Evolutionary conservation across 257 asterid species (phyloP).

Genomic region (Ligustrum vulgare): DNA sequence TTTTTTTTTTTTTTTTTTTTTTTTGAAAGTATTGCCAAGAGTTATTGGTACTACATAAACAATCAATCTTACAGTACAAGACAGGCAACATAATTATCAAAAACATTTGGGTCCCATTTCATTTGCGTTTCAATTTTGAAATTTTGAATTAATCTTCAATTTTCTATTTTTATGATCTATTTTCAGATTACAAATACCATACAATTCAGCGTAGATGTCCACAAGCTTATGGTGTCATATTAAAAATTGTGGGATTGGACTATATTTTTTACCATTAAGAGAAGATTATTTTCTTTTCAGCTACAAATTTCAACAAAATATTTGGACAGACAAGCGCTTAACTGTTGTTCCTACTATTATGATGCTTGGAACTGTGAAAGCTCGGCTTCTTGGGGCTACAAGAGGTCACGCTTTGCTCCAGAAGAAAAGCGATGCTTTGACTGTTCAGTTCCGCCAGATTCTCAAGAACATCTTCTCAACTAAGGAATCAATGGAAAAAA

Average conservation of each 20-base stretch:
- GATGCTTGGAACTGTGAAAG: not conserved
- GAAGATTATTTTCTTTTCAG: not conserved
- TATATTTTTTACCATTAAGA: not conserved
- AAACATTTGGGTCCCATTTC: too few species aligned
- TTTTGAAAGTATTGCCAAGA: too few species aligned
- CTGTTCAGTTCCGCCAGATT: not conserved
- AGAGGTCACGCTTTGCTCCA: slow-evolving; percentile 2
- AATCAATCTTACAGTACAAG: too few species aligned
- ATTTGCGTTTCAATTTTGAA: too few species aligned
- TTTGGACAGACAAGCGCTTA: slow-evolving; percentile 3
- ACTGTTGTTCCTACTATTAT: not conserved
- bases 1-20: too few species aligned
- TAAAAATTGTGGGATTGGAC: not conserved
- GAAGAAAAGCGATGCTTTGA: slow-evolving; percentile 4
- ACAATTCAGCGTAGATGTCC: not conserved
- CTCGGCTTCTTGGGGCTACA: slow-evolving; percentile 1
- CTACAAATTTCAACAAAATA: not conserved
- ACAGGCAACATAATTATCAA: too few species aligned
- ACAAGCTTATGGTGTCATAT: not conserved
- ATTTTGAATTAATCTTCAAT: too few species aligned
- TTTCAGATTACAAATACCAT: not conserved
- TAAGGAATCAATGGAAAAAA: not conserved
- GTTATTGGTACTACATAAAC: too few species aligned
- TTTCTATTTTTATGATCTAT: too few species aligned
- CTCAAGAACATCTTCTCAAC: slow-evolving; percentile 4